Evolutionary conservation across 2,329 filamentous ascomycete species (phyloP), one percentile per base, ranked within the genome.

Genomic region (Thielaviopsis populi): DNA sequence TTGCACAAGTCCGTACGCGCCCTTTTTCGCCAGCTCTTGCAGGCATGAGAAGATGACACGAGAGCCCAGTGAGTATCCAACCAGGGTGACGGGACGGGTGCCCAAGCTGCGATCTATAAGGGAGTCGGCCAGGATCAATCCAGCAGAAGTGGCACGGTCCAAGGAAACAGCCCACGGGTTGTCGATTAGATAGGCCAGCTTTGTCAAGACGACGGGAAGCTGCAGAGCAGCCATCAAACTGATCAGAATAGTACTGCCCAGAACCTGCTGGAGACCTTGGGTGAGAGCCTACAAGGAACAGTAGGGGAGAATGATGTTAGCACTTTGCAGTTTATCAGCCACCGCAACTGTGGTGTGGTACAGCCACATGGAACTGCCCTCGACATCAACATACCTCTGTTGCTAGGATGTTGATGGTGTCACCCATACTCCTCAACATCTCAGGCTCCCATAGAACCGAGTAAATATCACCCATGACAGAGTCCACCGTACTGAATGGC

Each of bases 121-220:
- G 0, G 92, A 96, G 73, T 99, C 94, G 1, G 94, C 94, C 63
- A 99, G 80, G 72, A 99, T 95, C 58, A 96, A 81, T 2, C 94
- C 94, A 7, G 92, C 89, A 64, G 89, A 81, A 70, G 88, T 91
- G 37, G 94, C 94, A 69, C 94, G 85, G 70, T 94, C 90, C 60
- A 96, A 82, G 1, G 94, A 97, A n/a, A 96, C 91, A 30, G 88
- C 90, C 94, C 94, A 99, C 0, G 94, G 94, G 71, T 99, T 99
- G 74, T 99, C 94, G 68, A 99, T 96, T 22, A 99, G 80, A 71
- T 99, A 99, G 0, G 92, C 85, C 10, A 99, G 82, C 72, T 99
- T 99, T 0, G 92, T 91, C 54, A 99, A 77, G 33, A 96, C 86
- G 50, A 99, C 83, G 1, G 94, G 94, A n/a, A 96, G 77, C 72